phyloP scores from a whole-genome alignment of 2,329 filamentous ascomycete species.

The Lasiodiplodia citricola region DNA sequence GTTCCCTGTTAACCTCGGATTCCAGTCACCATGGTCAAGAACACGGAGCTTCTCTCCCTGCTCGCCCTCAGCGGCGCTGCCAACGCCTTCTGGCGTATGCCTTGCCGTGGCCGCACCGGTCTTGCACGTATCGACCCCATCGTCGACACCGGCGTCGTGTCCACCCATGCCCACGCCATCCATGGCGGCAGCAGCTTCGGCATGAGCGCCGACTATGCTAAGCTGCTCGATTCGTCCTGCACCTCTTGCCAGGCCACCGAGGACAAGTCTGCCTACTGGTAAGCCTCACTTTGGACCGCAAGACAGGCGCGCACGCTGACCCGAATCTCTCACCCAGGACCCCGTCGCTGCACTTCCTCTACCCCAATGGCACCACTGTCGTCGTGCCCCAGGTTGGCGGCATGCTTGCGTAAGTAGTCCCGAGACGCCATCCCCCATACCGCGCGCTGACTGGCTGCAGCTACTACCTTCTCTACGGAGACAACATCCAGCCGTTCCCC shows the following conservation, averaged over 20 bases:
- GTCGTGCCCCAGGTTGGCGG: slow-evolving; percentile 64
- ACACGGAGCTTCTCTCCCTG: slow-evolving; percentile 29
- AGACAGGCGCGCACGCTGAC: neutral
- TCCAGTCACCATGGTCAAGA: slow-evolving; percentile 15
- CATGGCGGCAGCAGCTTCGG: slow-evolving; percentile 72
- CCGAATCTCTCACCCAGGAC: slow-evolving; percentile 45
- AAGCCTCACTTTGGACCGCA: neutral
- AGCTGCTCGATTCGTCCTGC: slow-evolving; percentile 68
- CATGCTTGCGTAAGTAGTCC: slow-evolving; percentile 36
- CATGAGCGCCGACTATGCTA: slow-evolving; percentile 65
- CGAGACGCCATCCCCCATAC: slow-evolving; percentile 32
- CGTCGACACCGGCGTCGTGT: slow-evolving; percentile 62
- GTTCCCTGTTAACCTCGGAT: neutral
- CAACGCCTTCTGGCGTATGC: slow-evolving; percentile 74
- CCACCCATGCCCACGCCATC: slow-evolving; percentile 69
- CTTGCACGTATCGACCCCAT: slow-evolving; percentile 70
- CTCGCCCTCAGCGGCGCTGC: slow-evolving; percentile 46
- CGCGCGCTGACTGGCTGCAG: slow-evolving; percentile 45
- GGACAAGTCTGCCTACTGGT: slow-evolving; percentile 76
- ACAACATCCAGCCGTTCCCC: slow-evolving; percentile 74
- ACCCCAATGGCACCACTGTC: slow-evolving; percentile 67
- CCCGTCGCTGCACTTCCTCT: slow-evolving; percentile 71
- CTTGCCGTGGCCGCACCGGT: slow-evolving; percentile 66
- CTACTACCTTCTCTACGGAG: slow-evolving; percentile 83
- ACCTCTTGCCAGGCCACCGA: slow-evolving; percentile 70